Percentiles rank a stretch among this genome's conserved stretches.
These are phyloP conservation scores for Protea cynaroides DNA, from an alignment of 164 flowering plant species.

Conservation along the genomic window DNA sequence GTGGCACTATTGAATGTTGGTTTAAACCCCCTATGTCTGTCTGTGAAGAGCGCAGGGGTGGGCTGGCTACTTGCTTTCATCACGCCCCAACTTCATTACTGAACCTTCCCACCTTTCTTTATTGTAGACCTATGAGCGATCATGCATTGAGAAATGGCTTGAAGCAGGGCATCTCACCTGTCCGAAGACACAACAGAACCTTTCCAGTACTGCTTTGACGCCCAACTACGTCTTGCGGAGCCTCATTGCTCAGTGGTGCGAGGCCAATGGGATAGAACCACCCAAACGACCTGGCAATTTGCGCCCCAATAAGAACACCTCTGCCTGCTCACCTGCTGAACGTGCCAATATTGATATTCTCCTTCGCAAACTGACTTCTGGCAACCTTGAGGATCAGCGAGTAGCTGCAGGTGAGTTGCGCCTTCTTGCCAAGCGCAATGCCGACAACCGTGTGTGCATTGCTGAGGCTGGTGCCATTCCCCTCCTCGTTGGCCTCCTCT, in stretches of 20 bases:
- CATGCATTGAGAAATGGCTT: constrained; percentile 89
- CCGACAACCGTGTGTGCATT: constrained; percentile 7
- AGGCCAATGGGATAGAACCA: constrained; percentile 77
- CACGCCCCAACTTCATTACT: neutral
- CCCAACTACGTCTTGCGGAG: constrained; percentile 93
- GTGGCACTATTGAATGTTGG: neutral
- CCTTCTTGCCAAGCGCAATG: constrained; percentile 4
- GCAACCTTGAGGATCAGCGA: constrained; percentile 1
- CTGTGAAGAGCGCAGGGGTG: neutral
- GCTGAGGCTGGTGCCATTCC: constrained; percentile 9
- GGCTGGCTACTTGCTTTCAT: neutral
- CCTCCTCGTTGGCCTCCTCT: constrained; percentile 5
- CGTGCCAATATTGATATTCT: constrained; percentile 2
- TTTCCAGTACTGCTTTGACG: constrained; percentile 54
- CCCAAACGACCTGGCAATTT: constrained; percentile 48
- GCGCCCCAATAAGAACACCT: neutral
- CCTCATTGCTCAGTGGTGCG: constrained; percentile 96
- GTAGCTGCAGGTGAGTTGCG: constrained; percentile 3
- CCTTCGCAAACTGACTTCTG: neutral
- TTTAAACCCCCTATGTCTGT: neutral
- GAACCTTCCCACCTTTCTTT: neutral
- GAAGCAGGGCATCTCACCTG: constrained; percentile 86
- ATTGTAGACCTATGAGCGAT: constrained; percentile 84
- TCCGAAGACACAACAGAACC: constrained; percentile 87
- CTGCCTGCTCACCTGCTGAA: constrained; percentile 1